Evolutionary conservation across 345 rosid species (phyloP).

Genomic region (Rhizophora mangle): DNA sequence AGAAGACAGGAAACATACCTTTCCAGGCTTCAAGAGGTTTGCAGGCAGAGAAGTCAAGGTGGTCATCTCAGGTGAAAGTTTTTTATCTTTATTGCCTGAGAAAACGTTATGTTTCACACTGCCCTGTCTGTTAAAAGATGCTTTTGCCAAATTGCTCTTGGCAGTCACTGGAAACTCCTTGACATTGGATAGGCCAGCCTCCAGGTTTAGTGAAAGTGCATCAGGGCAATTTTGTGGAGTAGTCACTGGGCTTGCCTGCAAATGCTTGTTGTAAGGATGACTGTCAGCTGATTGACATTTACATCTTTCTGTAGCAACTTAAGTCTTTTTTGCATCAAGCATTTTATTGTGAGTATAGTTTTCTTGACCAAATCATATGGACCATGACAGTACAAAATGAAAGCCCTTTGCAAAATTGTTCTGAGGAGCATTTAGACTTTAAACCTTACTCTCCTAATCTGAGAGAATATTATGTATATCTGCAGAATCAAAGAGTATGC

Average conservation of each 20-base stretch:
- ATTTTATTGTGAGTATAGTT: too few relatives aligned
- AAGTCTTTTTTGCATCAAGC: background rate
- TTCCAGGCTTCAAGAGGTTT: conserved; percentile 64
- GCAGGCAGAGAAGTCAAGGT: conserved; percentile 75
- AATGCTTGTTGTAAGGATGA: conserved; percentile 11
- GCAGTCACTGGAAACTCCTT: conserved; percentile 28
- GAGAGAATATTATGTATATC: background rate
- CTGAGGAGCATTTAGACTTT: too few relatives aligned
- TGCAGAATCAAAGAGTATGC: too few relatives aligned
- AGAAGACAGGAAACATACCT: conserved; percentile 42
- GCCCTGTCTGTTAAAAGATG: conserved; percentile 36
- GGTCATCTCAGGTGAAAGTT: conserved; percentile 34
- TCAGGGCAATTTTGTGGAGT: conserved; percentile 40
- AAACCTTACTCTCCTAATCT: too few relatives aligned
- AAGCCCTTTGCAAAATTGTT: too few relatives aligned
- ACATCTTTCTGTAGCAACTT: background rate
- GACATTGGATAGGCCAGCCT: conserved; percentile 20
- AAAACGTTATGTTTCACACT: conserved; percentile 31
- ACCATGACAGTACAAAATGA: too few relatives aligned
- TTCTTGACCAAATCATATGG: too few relatives aligned
- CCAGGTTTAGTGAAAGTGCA: conserved; percentile 43
- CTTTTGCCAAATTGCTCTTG: conserved; percentile 30
- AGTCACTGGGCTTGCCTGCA: conserved; percentile 47
- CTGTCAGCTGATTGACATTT: conserved; percentile 10
- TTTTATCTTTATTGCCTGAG: conserved; percentile 32